Evolutionary conservation across 1,139 yeast species (phyloP).

Genomic region (Candida tropicalis): DNA sequence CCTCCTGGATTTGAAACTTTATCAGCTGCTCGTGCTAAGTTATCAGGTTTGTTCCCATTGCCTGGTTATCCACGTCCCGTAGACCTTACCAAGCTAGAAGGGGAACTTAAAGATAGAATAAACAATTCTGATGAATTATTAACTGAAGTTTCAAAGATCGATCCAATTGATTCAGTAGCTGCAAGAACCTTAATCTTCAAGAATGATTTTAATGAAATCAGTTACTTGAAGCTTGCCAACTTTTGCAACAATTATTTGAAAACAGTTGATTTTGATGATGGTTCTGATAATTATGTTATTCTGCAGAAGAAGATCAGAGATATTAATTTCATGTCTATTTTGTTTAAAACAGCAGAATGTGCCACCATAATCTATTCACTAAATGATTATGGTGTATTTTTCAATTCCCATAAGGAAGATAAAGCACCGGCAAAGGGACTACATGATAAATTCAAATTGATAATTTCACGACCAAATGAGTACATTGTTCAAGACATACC

Average conservation of each 20-base stretch:
- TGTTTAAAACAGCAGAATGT: slow-evolving; percentile 53
- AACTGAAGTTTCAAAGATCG: slow-evolving; percentile 46
- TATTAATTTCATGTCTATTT: slow-evolving; percentile 47
- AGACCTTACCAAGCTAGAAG: slow-evolving; percentile 57
- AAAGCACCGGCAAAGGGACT: slow-evolving; percentile 15
- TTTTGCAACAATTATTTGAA: slow-evolving; percentile 45
- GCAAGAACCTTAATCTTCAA: slow-evolving; percentile 53
- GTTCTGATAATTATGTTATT: slow-evolving; percentile 33
- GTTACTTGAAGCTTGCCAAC: slow-evolving; percentile 43
- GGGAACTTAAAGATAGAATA: slow-evolving; percentile 42
- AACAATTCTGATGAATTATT: slow-evolving; percentile 43
- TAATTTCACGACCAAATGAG: slow-evolving; percentile 57
- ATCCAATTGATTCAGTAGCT: slow-evolving; percentile 53
- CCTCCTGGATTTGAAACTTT: slow-evolving; percentile 79
- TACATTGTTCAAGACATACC: slow-evolving; percentile 50
- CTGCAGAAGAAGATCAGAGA: slow-evolving; percentile 37
- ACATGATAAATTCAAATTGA: slow-evolving; percentile 14
- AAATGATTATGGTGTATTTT: slow-evolving; percentile 37
- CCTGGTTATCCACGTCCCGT: slow-evolving; percentile 70
- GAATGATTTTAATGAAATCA: slow-evolving; percentile 45
- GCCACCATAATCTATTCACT: slow-evolving; percentile 63
- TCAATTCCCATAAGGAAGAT: slow-evolving; percentile 30
- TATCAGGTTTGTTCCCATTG: slow-evolving; percentile 77
- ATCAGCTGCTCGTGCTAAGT: slow-evolving; percentile 77
- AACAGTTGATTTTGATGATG: slow-evolving; percentile 36